Evolutionary conservation across 2,329 filamentous ascomycete genomes (phyloP), one percentile per base, ranked within the genome.

Genomic region (Eutypella sp.): DNA sequence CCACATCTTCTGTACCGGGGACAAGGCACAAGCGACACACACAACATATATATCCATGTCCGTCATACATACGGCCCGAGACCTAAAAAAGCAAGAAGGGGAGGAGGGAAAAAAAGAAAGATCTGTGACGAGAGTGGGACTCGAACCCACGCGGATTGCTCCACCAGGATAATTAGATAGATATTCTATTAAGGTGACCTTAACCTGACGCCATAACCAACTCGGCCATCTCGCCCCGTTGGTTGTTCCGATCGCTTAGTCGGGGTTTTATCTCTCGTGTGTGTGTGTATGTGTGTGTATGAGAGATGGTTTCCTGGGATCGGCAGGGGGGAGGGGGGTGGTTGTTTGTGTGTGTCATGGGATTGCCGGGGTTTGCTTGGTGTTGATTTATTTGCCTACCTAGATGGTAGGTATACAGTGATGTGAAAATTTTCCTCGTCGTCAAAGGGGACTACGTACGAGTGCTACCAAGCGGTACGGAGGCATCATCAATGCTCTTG

Each of bases 141-240:
- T 33, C 16, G 29, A 33, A 33, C 29, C 29, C 29, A 33, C 29
- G 29, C 13, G 29, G 29, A 33, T 33, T 33, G 29, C 29, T 33
- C 29, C 29, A 33, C 29, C 29, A 33, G 29, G 29, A 33, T 7
- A 33, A 15, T 15, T 33, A 15, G 16, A 11, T 7, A 15, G 29
- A 5, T 15, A 33, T 15, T n/a, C 13, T 41, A 24, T 23, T 41
- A 41, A 41, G 39, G 23, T 41, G 22, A 27, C 39, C 39, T 41
- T 41, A 41, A 41, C 39, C 39, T 41, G 22, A 23, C 39, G 39
- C 39, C 39, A 41, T 41, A 41, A 41, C 39, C 39, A 41, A 41
- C 39, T 41, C 39, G 39, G 39, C 39, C 39, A 41, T 41, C 39
- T 41, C 23, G 22, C 39, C 36, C 11, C 39, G 11, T 33, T n/a